Evolutionary conservation across 179 eudicot species (phyloP), one percentile per base, ranked within the genome.

Genomic region (Actinidia arguta): DNA sequence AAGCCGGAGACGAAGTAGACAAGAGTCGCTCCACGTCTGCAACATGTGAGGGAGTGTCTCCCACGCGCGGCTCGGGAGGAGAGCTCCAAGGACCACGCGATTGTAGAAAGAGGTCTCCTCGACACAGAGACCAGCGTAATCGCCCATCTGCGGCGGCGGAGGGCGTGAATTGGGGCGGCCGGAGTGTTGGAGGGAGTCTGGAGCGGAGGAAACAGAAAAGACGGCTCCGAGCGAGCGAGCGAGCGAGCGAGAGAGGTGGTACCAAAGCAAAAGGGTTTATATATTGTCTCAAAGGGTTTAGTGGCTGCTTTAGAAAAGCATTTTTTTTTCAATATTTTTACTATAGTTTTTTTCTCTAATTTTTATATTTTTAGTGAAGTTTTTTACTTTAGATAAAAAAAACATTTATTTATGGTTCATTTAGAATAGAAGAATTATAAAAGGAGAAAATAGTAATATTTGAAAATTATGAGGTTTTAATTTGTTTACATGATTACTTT

Each of bases 1-100:
- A 88, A 83, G 27, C 96, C 94, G 75, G 98, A 90, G 64, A 90
- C 22, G 24, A 96, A 82, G 84, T 96, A 96, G 68, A 96, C 76
- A 31, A 91, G 52, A 71, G 55, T 61, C 4, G 87, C 99, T 89
- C 98, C 98, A 94, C 16, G 93, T 88, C 80, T 89, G 93, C 61
- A 83, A 27, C 62, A 92, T 87, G 83, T 92, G 97, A 0, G 95
- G 95, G 13, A 94, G 91, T 54, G 87, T 84, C 36, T 51, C 85
- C 95, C 93, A 92, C 88, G 82, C 36, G 13, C 44, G 50, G 22
- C 78, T 50, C 50, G 98, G 97, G 47, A 94, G 24, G 50, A 85
- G 31, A 8, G 83, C 78, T 4, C 94, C 92, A 73, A 94, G 84
- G 20, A 94, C 85, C 63, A 94, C 59, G 83, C 85, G 84, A 79